These are phyloP conservation scores for Clonostachys sp. DNA, from an alignment of 2,329 filamentous ascomycete genomes.

Conservation along the genomic window DNA sequence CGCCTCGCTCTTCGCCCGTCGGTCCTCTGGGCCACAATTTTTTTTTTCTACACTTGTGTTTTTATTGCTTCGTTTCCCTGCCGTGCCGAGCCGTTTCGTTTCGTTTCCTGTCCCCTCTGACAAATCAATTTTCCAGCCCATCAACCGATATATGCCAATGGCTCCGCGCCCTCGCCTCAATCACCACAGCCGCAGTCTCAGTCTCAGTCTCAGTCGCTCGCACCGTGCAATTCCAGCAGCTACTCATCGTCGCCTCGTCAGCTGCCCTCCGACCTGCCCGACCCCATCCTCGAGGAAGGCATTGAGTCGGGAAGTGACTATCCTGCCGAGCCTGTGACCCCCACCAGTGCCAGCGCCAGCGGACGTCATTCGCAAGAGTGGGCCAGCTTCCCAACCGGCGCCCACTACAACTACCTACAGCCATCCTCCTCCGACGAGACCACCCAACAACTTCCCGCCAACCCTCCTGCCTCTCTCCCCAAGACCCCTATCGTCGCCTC, in stretches of 20 bases:
- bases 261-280: slow-evolving; percentile 42
- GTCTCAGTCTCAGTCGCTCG: too few relatives aligned
- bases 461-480: not conserved
- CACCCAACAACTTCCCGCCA: not conserved
- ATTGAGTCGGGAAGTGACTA: slow-evolving; percentile 58
- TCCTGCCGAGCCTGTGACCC: slow-evolving; percentile 56
- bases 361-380: slow-evolving; percentile 52
- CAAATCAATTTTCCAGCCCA: too few relatives aligned
- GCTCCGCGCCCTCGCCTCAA: too few relatives aligned
- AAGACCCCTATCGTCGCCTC: slow-evolving; percentile 1
- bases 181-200: too few relatives aligned
- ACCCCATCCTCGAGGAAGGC: slow-evolving; percentile 49
- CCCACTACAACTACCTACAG: not conserved
- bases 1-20: too few relatives aligned
- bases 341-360: slow-evolving; percentile 34
- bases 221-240: too few relatives aligned
- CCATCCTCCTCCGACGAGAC: not conserved
- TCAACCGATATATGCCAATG: too few relatives aligned
- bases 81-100: too few relatives aligned
- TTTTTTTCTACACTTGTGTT: too few relatives aligned
- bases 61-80: too few relatives aligned
- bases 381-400: slow-evolving; percentile 22
- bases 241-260: slow-evolving; percentile 33
- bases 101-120: too few relatives aligned
- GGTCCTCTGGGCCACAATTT: too few relatives aligned